A percentile compares a stretch with the other conserved stretches of the same genome.
These are phyloP conservation scores for Pinus albicaulis DNA, from an alignment of 75 land plant genomes.

Conservation along the genomic window DNA sequence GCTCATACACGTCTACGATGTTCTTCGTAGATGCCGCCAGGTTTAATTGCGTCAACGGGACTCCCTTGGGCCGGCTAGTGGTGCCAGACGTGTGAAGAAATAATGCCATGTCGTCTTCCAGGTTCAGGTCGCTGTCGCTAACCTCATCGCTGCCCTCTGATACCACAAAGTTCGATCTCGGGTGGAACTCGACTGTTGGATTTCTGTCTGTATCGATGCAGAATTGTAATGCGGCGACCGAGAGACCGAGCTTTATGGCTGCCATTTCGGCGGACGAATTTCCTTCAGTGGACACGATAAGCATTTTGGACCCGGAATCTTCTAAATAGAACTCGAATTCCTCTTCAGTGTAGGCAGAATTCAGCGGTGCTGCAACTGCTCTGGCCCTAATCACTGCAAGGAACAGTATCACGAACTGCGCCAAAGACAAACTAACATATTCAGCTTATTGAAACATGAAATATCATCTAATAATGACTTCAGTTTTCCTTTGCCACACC, in stretches of 20 bases:
- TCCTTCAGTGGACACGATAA: slow-evolving; percentile 59
- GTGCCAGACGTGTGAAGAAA: slow-evolving; percentile 98
- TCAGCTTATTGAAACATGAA: neutral
- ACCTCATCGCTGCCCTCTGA: neutral
- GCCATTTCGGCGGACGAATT: slow-evolving; percentile 73
- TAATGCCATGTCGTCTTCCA: slow-evolving; percentile 13
- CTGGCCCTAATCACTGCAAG: slow-evolving; percentile 77
- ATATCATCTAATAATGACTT: too few species aligned
- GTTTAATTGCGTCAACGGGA: slow-evolving; percentile 64
- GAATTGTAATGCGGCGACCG: slow-evolving; percentile 24
- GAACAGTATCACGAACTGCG: slow-evolving; percentile 80
- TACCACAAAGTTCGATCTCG: neutral
- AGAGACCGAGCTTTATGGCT: slow-evolving; percentile 63
- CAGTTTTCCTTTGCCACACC: too few species aligned
- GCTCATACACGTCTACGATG: slow-evolving; percentile 39
- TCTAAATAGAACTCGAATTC: too few species aligned
- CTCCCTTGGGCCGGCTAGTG: slow-evolving; percentile 47
- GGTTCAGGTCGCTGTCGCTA: neutral
- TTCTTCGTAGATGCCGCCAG: slow-evolving; percentile 70
- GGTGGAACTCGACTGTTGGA: too few species aligned
- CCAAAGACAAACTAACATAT: neutral
- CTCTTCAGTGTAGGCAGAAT: too few species aligned
- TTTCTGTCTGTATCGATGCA: neutral
- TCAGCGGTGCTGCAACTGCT: slow-evolving; percentile 16
- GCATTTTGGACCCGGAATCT: slow-evolving; percentile 38